Conservation (phyloP, 148 eudicot genomes). For the Rhododendron ferrugineum region DNA sequence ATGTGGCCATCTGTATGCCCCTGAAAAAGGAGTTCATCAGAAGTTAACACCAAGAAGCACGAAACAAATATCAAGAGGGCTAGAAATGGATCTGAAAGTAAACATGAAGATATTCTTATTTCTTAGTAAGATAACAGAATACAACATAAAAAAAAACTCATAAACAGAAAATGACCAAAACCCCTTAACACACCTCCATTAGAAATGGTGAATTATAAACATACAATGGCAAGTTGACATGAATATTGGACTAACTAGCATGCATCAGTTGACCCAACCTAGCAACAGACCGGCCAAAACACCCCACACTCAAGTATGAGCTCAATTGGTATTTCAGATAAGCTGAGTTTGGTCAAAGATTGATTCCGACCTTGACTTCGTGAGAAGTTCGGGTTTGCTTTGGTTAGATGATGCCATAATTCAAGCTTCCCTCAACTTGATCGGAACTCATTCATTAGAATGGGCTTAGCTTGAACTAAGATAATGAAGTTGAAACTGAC, state of each 20-base stretch:
- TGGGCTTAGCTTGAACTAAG: neutral
- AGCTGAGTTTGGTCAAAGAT: neutral
- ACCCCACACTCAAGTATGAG: neutral
- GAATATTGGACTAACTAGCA: neutral
- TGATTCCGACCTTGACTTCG: neutral
- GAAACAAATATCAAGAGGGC: neutral
- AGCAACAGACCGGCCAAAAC: neutral
- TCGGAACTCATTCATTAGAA: neutral
- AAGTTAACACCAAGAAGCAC: neutral
- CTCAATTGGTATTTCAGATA: neutral
- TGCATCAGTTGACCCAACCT: neutral
- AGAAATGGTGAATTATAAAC: neutral
- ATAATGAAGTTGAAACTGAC: neutral
- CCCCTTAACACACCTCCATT: neutral
- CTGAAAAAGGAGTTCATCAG: slow-evolving; percentile 31
- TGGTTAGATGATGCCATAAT: neutral
- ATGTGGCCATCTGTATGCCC: slow-evolving; percentile 97
- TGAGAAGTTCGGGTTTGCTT: neutral
- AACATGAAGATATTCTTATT: neutral
- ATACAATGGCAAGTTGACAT: neutral
- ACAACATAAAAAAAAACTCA: neutral
- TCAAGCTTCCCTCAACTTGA: neutral
- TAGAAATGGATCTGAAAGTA: neutral
- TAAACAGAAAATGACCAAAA: neutral
- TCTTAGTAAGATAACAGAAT: neutral